Base-by-base conservation (phyloP, 768 basidiomycete species). In the Agaricus subrufescens region DNA sequence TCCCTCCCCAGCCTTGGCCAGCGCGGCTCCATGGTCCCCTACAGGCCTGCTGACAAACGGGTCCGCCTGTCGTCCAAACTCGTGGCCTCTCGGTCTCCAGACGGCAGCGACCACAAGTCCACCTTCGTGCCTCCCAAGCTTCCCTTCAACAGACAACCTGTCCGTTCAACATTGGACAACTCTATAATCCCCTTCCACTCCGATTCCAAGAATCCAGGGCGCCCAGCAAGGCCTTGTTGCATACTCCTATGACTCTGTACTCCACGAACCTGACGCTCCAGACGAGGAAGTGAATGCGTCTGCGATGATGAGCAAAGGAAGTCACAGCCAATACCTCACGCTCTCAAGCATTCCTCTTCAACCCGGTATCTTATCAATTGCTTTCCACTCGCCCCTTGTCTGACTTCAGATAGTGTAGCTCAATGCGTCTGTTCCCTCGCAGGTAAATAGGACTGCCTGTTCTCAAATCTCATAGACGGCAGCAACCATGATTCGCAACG, bases 201-300 rank as follows among this genome's bases (percentile, higher is more conserved):
- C 23, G 83, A 86, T 45, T 85, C 84, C 9, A 89, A 89, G 66
- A 90, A 87, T 64, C 88, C 59, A 62, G 2, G 52, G 60, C 12
- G 54, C 61, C 0, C 66, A 67, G 6, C 61, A 74, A 1, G 77
- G 75, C 0, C 71, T 90, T 30, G 71, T 89, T 0, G 80, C 89
- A 1, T 91, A 89, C 63, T 85, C 76, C 11, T 89, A 87, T 63
- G 87, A 89, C 62, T 89, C 88, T 0, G 73, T 71, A 3, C 38
- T 72, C 15, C 87, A 89, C 63, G 72, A 76, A 59, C 68, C 76
- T 57, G 76, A 77, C n/a, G 78, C 74, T 0, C 71, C 73, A 1
- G 87, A 89, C 65, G 86, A 86, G 14, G 92, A 94, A 63, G n/a
- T n/a, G n/a, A n/a, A n/a, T n/a, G n/a, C n/a, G n/a, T n/a, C n/a